These are phyloP conservation scores for Pichia ethanolica DNA, from an alignment of 805 yeast genomes.

Conservation along the genomic window DNA sequence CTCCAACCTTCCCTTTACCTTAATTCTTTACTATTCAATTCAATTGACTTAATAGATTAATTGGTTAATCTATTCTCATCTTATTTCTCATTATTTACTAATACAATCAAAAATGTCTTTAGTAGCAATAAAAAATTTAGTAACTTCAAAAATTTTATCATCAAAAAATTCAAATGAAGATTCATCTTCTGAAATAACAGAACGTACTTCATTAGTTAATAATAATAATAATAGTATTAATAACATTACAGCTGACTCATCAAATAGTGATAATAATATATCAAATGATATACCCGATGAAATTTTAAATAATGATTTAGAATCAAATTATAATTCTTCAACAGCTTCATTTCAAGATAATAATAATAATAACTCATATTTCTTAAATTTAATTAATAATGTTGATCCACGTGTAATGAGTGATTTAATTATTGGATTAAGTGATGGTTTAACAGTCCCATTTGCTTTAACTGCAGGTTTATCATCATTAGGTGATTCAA, in stretches of 20 bases:
- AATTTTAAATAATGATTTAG: slow-evolving; percentile 1
- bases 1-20: background rate
- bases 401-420: slow-evolving; percentile 91
- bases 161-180: background rate
- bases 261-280: background rate
- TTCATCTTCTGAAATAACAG: background rate
- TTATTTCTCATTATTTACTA: background rate
- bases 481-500: slow-evolving; percentile 82
- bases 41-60: background rate
- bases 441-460: slow-evolving; percentile 97
- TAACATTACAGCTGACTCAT: background rate
- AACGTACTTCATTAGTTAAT: slow-evolving; percentile 1
- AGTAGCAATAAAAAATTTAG: slow-evolving; percentile 4
- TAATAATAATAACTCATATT: background rate
- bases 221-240: background rate
- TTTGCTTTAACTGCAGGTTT: slow-evolving; percentile 97
- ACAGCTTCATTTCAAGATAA: background rate
- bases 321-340: background rate
- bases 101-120: slow-evolving; percentile 2
- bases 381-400: slow-evolving; percentile 34
- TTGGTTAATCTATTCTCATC: background rate
- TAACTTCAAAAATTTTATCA: background rate
- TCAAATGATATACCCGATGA: background rate
- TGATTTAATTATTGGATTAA: slow-evolving; percentile 85
- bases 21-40: background rate